These are phyloP conservation scores for Cruciata laevipes DNA, from an alignment of 257 asterid genomes.

Conservation along the genomic window DNA sequence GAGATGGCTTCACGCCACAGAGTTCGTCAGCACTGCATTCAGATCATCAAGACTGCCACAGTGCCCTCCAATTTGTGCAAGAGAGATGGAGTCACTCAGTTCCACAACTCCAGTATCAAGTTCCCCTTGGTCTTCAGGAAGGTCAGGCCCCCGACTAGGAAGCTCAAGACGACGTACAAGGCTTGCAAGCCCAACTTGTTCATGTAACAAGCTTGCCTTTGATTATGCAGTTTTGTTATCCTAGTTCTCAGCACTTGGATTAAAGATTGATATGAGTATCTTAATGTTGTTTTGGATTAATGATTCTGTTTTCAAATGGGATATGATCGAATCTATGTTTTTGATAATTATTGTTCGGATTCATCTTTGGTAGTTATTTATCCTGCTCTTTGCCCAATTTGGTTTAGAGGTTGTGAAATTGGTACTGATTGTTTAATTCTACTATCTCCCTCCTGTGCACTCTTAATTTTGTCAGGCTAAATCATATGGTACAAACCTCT, in stretches of 20 bases:
- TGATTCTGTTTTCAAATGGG: not conserved
- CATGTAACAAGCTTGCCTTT: constrained; percentile 26
- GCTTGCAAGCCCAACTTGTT: constrained; percentile 61
- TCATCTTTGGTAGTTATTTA: not conserved
- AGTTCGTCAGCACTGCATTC: constrained; percentile 78
- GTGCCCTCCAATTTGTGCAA: constrained; percentile 84
- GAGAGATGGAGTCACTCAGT: constrained; percentile 82
- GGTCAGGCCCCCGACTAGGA: constrained; percentile 74
- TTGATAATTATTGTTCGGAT: not conserved
- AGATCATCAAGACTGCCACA: constrained; percentile 87
- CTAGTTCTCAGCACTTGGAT: not conserved
- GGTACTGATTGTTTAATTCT: too few relatives aligned
- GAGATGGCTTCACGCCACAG: constrained; percentile 98
- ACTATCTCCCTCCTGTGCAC: not conserved
- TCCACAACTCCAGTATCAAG: constrained; percentile 72
- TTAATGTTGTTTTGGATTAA: not conserved
- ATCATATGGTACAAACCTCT: too few relatives aligned
- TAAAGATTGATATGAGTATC: not conserved
- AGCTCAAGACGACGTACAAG: constrained; percentile 76
- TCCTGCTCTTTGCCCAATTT: not conserved
- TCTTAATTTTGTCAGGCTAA: too few relatives aligned
- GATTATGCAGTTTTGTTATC: constrained; percentile 10
- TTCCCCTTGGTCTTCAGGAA: constrained; percentile 68
- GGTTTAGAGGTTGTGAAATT: too few relatives aligned
- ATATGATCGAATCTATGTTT: not conserved